Evolutionary conservation across 306 rosid genomes (phyloP), one percentile per base, ranked within the genome.

Genomic region (Glycine tomentella): DNA sequence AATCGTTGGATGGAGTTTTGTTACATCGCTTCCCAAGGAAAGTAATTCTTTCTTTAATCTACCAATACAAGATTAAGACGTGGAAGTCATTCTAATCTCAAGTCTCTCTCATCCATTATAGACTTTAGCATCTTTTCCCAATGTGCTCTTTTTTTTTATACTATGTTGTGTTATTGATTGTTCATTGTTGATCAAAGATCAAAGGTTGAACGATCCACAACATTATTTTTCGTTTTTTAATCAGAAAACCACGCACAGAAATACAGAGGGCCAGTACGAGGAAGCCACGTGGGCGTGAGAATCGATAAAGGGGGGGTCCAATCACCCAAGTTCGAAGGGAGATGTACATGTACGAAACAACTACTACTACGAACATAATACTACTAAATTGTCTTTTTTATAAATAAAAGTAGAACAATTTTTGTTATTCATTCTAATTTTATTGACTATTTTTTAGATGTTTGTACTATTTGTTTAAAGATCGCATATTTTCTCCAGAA

Each of bases 21-120:
- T 57, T 66, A 31, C 78, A 84, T 79, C 55, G 49, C 62, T 80
- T 80, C 44, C 51, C 44, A 75, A 57, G 76, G 31, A 53, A 70
- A 42, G 76, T 13, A 53, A 69, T 50, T 50, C 49, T 73, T 73
- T 81, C 3, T n/a, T 72, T 66, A 51, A 51, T 45, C 75, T 5
- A 74, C 76, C 82, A 73, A 73, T 53, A 63, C 68, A 42, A 82
- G 82, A 75, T 79, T 75, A 45, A 82, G 86, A 86, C 86, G 84
- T 79, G 82, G 74, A 82, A 80, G 84, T 80, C 69, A 75, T 75
- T 82, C 80, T 86, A 70, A 69, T 71, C 72, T 55, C 45, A 36
- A n/a, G 3, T 77, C 81, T 51, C 64, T 78, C 81, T 86, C 88
- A 14, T 82, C 86, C 38, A 82, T 86, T 78, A 78, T 86, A 69